These are phyloP conservation scores for Cucumis cinereus DNA, from an alignment of 306 rosid species.

Conservation along the genomic window DNA sequence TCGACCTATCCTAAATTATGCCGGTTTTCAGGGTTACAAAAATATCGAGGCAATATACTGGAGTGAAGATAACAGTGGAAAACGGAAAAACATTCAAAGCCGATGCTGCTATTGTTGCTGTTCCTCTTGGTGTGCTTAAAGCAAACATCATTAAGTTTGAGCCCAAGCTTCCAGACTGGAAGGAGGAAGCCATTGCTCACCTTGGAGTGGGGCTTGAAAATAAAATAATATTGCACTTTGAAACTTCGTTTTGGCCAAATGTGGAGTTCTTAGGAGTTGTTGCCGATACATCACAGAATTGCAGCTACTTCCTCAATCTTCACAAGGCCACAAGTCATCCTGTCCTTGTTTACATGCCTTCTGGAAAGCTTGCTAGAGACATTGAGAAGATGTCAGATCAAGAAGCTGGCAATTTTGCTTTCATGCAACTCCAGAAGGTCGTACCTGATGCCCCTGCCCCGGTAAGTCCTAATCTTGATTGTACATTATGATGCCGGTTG, in stretches of 20 bases:
- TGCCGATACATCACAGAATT: constrained; percentile 76
- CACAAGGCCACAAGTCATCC: constrained; percentile 89
- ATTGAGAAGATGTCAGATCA: constrained; percentile 97
- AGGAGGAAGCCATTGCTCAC: constrained; percentile 78
- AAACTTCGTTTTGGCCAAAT: constrained; percentile 92
- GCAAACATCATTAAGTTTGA: constrained; percentile 61
- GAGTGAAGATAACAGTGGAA: constrained; percentile 72
- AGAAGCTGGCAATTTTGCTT: constrained; percentile 84
- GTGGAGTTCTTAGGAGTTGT: constrained; percentile 98
- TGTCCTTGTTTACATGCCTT: constrained; percentile 97
- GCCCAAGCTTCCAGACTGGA: constrained; percentile 97
- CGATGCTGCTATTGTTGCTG: constrained; percentile 77
- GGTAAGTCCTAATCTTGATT: constrained; percentile 26
- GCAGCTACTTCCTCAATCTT: constrained; percentile 98
- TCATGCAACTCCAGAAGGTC: constrained; percentile 65
- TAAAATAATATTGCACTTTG: constrained; percentile 79
- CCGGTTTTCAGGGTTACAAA: constrained; percentile 62
- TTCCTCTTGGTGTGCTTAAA: constrained; percentile 93
- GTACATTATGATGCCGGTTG: not conserved
- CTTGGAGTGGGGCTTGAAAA: constrained; percentile 92
- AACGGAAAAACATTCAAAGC: constrained; percentile 69
- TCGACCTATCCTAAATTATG: constrained; percentile 8
- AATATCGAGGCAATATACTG: constrained; percentile 57
- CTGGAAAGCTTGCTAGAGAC: constrained; percentile 95
- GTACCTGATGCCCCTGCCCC: constrained; percentile 87